Percentiles rank a stretch among this genome's conserved stretches.
Evolutionary conservation across 768 basidiomycete genomes (phyloP).

Genomic region (Mycena indigotica): DNA sequence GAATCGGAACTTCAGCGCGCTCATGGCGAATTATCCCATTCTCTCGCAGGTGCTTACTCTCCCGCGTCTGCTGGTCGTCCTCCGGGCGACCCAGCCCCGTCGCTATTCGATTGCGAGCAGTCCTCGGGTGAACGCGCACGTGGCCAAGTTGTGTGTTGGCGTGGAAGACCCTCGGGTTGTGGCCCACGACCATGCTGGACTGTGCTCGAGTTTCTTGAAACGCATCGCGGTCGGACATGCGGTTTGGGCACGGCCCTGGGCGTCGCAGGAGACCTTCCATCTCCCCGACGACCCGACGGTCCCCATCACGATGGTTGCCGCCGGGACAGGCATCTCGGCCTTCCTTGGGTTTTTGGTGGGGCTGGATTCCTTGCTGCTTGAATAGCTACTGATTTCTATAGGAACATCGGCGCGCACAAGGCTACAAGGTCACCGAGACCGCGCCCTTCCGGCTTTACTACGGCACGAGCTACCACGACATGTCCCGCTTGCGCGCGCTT

Average conservation of each 20-base stretch:
- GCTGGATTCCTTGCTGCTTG: no score
- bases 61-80: conserved; percentile 5
- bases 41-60: conserved; percentile 12
- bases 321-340: conserved; percentile 12
- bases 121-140: conserved; percentile 5
- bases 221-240: conserved; percentile 7
- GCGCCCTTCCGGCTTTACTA: conserved; percentile 18
- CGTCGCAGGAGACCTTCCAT: conserved; percentile 16
- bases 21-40: conserved; percentile 8
- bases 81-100: conserved; percentile 17
- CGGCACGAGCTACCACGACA: conserved; percentile 17
- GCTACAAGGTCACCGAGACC: conserved; percentile 6
- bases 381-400: background rate
- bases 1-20: conserved; percentile 12
- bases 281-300: conserved; percentile 12
- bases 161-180: conserved; percentile 13
- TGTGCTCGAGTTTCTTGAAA: conserved; percentile 16
- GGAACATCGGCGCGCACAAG: conserved; percentile 21
- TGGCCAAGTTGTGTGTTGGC: conserved; percentile 14
- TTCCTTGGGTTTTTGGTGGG: conserved; percentile 20
- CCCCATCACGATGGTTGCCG: conserved; percentile 16
- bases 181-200: conserved; percentile 2
- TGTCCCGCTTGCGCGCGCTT: conserved; percentile 9
- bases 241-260: conserved; percentile 9
- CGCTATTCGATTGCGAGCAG: conserved; percentile 19